Conservation (phyloP, 805 yeast genomes). For the Wickerhamomyces hampshirensis region DNA sequence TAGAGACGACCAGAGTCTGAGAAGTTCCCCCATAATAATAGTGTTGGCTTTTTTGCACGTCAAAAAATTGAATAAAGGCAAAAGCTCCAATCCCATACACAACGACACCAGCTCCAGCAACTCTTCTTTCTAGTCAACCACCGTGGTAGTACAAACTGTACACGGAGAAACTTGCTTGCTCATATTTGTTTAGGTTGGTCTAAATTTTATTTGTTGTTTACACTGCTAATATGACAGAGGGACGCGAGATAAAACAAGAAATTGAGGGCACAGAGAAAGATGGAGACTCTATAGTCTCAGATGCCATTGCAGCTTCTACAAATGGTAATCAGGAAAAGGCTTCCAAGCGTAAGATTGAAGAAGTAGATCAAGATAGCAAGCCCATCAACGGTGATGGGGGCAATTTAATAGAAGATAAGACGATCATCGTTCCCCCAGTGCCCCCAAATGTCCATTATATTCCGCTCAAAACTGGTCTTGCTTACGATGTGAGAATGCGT, state of each 20-base stretch:
- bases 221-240: constrained; percentile 2
- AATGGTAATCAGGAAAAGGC: constrained; percentile 2
- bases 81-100: too few relatives aligned
- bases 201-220: too few relatives aligned
- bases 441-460: constrained; percentile 66
- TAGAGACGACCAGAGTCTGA: too few relatives aligned
- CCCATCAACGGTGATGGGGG: not conserved
- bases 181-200: not conserved
- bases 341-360: constrained; percentile 23
- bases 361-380: constrained; percentile 14
- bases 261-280: constrained; percentile 1
- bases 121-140: too few relatives aligned
- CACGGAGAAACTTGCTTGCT: not conserved
- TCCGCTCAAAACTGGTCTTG: constrained; percentile 85
- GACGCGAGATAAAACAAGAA: constrained; percentile 1
- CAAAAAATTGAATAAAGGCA: too few relatives aligned
- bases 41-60: too few relatives aligned
- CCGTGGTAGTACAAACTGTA: too few relatives aligned
- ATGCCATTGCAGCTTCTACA: constrained; percentile 1
- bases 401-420: constrained; percentile 21
- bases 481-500: constrained; percentile 96
- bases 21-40: too few relatives aligned
- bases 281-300: constrained; percentile 11
- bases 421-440: constrained; percentile 50
- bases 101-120: too few relatives aligned